Conservation (phyloP, 164 flowering plant genomes). For the Liquidambar formosana region DNA sequence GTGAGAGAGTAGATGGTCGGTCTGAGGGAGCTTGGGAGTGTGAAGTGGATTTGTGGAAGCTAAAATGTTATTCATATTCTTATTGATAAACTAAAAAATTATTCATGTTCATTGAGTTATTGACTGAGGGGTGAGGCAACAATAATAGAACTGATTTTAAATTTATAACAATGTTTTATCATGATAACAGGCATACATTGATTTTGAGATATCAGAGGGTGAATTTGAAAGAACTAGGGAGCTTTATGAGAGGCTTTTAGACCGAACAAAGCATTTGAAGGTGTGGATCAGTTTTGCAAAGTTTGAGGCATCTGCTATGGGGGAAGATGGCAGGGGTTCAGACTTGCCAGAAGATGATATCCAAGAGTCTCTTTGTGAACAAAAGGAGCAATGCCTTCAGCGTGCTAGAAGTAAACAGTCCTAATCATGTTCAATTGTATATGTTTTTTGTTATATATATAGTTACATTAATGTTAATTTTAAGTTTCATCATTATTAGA, state of each 20-base stretch:
- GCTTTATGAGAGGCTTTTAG: conserved; percentile 80
- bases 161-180: not conserved
- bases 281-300: conserved; percentile 95
- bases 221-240: conserved; percentile 73
- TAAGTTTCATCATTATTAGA: not conserved
- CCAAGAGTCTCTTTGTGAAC: conserved; percentile 29
- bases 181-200: conserved; percentile 80
- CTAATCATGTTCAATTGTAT: not conserved
- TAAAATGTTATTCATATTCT: no score
- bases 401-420: conserved; percentile 60
- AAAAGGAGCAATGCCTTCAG: conserved; percentile 45
- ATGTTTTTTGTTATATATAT: not conserved
- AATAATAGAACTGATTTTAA: not conserved
- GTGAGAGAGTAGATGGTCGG: no score
- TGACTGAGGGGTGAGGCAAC: not conserved
- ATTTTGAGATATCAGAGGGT: conserved; percentile 82
- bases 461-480: not conserved
- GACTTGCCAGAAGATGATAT: conserved; percentile 34
- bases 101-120: no score
- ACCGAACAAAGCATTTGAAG: conserved; percentile 88
- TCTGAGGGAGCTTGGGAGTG: no score
- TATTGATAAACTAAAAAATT: no score
- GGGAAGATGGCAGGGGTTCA: conserved; percentile 29
- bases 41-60: no score
- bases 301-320: conserved; percentile 75